Evolutionary conservation across 2,329 filamentous ascomycete genomes (phyloP).

Genomic region (Dactylellina leptospora): DNA sequence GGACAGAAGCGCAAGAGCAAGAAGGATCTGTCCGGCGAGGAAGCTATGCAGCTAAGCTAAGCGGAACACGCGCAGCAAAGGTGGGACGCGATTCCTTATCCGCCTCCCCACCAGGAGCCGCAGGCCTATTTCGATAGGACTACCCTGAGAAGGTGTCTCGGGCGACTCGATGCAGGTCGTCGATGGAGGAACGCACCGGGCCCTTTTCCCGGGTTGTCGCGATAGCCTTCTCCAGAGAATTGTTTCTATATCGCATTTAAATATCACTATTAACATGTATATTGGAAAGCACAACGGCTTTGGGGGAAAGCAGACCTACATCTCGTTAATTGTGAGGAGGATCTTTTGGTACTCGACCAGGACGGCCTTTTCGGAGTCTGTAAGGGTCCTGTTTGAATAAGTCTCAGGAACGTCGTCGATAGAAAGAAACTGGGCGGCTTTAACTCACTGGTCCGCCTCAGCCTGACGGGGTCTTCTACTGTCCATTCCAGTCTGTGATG

Average conservation of each 20-base stretch:
- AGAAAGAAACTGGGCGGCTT: no score
- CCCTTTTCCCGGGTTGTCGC: conserved; percentile 47
- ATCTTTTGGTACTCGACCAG: conserved; percentile 52
- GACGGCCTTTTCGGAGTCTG: conserved; percentile 47
- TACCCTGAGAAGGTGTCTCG: conserved; percentile 46
- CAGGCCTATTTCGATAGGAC: no score
- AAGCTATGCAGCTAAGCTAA: conserved; percentile 23
- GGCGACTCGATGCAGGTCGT: conserved; percentile 46
- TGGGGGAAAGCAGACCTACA: conserved; percentile 13
- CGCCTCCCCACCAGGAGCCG: neutral
- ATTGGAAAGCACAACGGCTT: no score
- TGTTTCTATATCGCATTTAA: conserved; percentile 20
- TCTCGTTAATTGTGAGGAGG: conserved; percentile 39
- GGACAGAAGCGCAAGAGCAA: conserved; percentile 37
- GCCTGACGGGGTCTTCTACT: neutral
- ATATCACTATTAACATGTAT: no score
- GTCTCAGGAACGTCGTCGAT: no score
- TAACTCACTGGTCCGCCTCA: conserved; percentile 14
- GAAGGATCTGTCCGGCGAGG: conserved; percentile 32
- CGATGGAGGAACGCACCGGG: conserved; percentile 41
- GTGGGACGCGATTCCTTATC: conserved; percentile 11
- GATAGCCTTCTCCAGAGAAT: conserved; percentile 43
- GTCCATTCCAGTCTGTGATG: conserved; percentile 8
- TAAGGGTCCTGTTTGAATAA: conserved; percentile 43
- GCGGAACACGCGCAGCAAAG: conserved; percentile 28